phyloP scores from a whole-genome alignment of 495 filamentous ascomycete genomes.

The Aspergillus nidulans region DNA sequence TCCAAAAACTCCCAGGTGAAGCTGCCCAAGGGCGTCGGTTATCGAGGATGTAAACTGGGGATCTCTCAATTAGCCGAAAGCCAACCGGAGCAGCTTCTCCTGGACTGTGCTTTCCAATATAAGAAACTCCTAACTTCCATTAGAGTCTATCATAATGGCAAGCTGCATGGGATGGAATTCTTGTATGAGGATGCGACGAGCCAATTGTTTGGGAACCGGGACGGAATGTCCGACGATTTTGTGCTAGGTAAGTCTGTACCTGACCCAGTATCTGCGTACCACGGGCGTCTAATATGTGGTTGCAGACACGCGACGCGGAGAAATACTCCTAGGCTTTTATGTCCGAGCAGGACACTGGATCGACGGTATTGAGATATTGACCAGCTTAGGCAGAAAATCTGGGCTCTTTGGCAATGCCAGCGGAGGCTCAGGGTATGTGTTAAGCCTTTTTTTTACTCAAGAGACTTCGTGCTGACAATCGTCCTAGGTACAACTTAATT shows the following conservation, averaged over 20 bases:
- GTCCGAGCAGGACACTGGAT: constrained; percentile 80
- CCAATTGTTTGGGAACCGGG: constrained; percentile 85
- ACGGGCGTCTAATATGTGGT: constrained; percentile 20
- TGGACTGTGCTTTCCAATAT: constrained; percentile 63
- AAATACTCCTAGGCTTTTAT: constrained; percentile 83
- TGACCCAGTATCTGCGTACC: neutral
- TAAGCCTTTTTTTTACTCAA: neutral
- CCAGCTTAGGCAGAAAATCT: constrained; percentile 80
- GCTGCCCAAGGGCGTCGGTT: constrained; percentile 71
- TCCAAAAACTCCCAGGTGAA: constrained; percentile 70
- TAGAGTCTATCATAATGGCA: constrained; percentile 70
- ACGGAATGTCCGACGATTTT: constrained; percentile 71
- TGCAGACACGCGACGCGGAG: constrained; percentile 72
- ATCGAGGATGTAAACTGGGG: constrained; percentile 73
- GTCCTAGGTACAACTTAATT: constrained; percentile 73
- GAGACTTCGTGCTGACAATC: constrained; percentile 8
- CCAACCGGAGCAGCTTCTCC: constrained; percentile 65
- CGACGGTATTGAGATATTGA: constrained; percentile 87
- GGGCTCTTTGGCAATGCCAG: constrained; percentile 75
- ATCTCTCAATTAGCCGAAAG: constrained; percentile 67
- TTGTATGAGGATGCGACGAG: constrained; percentile 82
- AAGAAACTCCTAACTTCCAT: constrained; percentile 72
- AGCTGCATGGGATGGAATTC: constrained; percentile 87
- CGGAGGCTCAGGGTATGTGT: constrained; percentile 76
- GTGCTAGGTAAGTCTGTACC: constrained; percentile 56